Conservation (phyloP, 768 basidiomycete genomes). For the Lactarius quietus region DNA sequence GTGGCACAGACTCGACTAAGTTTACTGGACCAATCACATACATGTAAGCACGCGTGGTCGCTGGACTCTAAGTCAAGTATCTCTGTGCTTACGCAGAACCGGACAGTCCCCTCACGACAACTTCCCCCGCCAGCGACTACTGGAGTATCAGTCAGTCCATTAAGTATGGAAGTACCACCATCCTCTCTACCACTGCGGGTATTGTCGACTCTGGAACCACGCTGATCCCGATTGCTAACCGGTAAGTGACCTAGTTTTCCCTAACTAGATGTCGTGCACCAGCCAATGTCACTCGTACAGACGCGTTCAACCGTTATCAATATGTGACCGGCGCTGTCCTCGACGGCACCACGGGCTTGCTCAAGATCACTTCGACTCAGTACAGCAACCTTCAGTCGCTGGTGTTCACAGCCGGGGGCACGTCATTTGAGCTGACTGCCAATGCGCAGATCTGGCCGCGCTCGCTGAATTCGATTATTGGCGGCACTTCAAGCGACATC, state of each 20-base stretch:
- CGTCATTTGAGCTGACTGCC: slow-evolving; percentile 40
- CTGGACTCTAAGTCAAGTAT: neutral
- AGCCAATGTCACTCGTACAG: slow-evolving; percentile 15
- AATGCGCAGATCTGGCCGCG: slow-evolving; percentile 35
- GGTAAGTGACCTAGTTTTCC: slow-evolving; percentile 5
- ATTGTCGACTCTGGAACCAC: slow-evolving; percentile 34
- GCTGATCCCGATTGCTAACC: slow-evolving; percentile 29
- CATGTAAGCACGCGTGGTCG: neutral
- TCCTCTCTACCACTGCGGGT: slow-evolving; percentile 32
- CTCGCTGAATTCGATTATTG: slow-evolving; percentile 33
- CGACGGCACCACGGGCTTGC: slow-evolving; percentile 41
- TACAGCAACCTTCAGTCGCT: slow-evolving; percentile 51
- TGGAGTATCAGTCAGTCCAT: slow-evolving; percentile 35
- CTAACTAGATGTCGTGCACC: neutral
- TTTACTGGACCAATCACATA: slow-evolving; percentile 4
- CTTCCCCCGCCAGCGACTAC: slow-evolving; percentile 26
- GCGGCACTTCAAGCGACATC: slow-evolving; percentile 28
- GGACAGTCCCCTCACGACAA: slow-evolving; percentile 31
- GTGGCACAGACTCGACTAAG: slow-evolving; percentile 31
- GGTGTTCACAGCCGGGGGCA: slow-evolving; percentile 52
- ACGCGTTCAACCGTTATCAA: slow-evolving; percentile 33
- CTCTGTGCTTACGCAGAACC: slow-evolving; percentile 29
- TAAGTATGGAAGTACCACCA: slow-evolving; percentile 27
- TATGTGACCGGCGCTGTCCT: slow-evolving; percentile 33
- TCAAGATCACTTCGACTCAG: slow-evolving; percentile 49